Evolutionary conservation across 1,284 basidiomycete genomes (phyloP).

Genomic region (Irpex rosettiformis): DNA sequence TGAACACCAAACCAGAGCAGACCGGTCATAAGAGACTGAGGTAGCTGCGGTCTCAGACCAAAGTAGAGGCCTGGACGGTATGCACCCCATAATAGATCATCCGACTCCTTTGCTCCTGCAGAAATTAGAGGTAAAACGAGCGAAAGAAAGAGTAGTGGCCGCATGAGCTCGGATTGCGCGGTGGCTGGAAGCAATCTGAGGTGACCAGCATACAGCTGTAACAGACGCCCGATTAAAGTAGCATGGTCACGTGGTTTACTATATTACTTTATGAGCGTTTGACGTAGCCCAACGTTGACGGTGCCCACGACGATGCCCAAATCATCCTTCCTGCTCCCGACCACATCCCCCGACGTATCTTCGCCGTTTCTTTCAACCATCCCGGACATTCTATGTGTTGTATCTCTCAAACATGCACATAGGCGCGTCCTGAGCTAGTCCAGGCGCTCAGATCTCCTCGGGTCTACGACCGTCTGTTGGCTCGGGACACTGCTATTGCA

Average conservation of each 20-base stretch:
- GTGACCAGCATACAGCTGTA: background rate
- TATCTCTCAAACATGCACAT: background rate
- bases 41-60: constrained; percentile 80
- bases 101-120: constrained; percentile 40
- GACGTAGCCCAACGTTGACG: too few species aligned
- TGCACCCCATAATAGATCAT: constrained; percentile 83
- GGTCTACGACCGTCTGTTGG: too few species aligned
- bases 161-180: constrained; percentile 21
- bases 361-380: background rate
- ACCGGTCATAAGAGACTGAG: constrained; percentile 87
- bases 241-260: too few species aligned
- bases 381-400: background rate
- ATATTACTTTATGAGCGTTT: background rate
- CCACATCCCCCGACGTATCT: background rate
- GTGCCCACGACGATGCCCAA: background rate
- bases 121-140: constrained; percentile 22
- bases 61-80: constrained; percentile 94
- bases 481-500: background rate
- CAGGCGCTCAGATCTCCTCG: background rate
- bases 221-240: background rate
- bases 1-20: constrained; percentile 90
- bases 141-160: constrained; percentile 28
- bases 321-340: background rate
- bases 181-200: background rate
- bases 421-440: background rate